Evolutionary conservation across 306 rosid genomes (phyloP).

Genomic region (Luffa aegyptiaca): DNA sequence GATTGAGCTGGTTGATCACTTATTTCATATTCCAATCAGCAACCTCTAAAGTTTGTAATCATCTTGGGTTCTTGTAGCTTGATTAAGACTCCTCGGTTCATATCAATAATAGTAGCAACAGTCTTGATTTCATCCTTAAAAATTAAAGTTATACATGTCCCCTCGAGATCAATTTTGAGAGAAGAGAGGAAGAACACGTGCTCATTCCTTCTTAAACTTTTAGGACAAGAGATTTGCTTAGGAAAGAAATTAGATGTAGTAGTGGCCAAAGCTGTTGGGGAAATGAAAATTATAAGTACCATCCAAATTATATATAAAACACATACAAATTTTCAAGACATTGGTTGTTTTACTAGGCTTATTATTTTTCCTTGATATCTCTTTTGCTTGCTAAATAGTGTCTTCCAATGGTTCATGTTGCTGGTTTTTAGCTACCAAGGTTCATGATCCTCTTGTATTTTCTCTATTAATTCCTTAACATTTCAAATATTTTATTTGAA

Average conservation of each 20-base stretch:
- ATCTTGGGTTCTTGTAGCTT: too few relatives aligned
- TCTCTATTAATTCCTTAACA: constrained; percentile 7
- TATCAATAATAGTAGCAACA: too few relatives aligned
- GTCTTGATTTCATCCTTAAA: too few relatives aligned
- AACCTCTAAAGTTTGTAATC: too few relatives aligned
- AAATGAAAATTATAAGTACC: constrained; percentile 73
- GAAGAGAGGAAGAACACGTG: background rate
- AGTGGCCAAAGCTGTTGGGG: constrained; percentile 90
- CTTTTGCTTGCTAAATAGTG: constrained; percentile 70
- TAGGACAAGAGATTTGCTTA: constrained; percentile 57
- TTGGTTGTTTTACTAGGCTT: background rate
- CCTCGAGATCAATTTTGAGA: too few relatives aligned
- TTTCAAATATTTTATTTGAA: background rate
- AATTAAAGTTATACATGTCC: too few relatives aligned
- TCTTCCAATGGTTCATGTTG: constrained; percentile 81
- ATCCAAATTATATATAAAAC: constrained; percentile 4
- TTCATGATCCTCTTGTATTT: constrained; percentile 71
- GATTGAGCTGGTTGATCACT: too few relatives aligned
- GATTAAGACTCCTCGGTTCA: too few relatives aligned
- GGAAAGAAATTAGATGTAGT: constrained; percentile 80
- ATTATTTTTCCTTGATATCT: constrained; percentile 17
- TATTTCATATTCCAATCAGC: too few relatives aligned
- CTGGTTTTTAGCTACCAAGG: constrained; percentile 85
- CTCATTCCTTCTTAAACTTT: background rate
- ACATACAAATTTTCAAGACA: constrained; percentile 8